These are phyloP conservation scores for Multifurca ochricompacta DNA, from an alignment of 768 basidiomycete genomes.

Conservation along the genomic window DNA sequence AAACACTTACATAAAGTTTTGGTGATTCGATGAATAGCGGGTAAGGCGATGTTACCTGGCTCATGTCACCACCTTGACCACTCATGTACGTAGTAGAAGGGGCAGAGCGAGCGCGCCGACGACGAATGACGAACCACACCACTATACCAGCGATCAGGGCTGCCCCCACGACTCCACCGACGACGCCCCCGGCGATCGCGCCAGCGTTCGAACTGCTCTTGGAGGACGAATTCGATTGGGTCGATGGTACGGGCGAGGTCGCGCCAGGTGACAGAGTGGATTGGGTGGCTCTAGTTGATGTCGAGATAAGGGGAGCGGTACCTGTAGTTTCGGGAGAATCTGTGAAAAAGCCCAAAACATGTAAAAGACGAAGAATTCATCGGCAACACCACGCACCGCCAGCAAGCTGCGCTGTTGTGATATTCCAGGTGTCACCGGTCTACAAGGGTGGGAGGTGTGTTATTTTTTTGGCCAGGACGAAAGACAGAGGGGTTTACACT, in stretches of 20 bases:
- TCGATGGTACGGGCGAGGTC: neutral
- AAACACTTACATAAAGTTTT: slow-evolving; percentile 12
- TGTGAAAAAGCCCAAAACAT: neutral
- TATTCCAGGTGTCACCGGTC: slow-evolving; percentile 6
- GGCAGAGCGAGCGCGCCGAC: slow-evolving; percentile 24
- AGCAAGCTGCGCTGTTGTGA: neutral
- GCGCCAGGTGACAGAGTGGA: neutral
- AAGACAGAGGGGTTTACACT: slow-evolving; percentile 24
- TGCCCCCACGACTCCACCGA: slow-evolving; percentile 45
- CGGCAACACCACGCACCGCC: neutral
- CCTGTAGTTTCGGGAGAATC: slow-evolving; percentile 9
- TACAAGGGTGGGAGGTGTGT: neutral
- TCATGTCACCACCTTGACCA: neutral
- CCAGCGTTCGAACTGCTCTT: slow-evolving; percentile 33
- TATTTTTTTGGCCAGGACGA: neutral
- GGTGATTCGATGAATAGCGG: slow-evolving; percentile 2
- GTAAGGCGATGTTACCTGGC: neutral
- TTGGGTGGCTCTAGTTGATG: neutral
- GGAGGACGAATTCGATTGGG: neutral
- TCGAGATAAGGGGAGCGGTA: neutral
- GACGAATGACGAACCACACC: slow-evolving; percentile 34
- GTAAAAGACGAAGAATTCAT: neutral
- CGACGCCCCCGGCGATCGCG: slow-evolving; percentile 58
- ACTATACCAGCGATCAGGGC: slow-evolving; percentile 34
- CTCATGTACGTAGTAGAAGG: slow-evolving; percentile 19